Evolutionary conservation across 306 rosid genomes (phyloP).

Genomic region (Benincasa hispida): DNA sequence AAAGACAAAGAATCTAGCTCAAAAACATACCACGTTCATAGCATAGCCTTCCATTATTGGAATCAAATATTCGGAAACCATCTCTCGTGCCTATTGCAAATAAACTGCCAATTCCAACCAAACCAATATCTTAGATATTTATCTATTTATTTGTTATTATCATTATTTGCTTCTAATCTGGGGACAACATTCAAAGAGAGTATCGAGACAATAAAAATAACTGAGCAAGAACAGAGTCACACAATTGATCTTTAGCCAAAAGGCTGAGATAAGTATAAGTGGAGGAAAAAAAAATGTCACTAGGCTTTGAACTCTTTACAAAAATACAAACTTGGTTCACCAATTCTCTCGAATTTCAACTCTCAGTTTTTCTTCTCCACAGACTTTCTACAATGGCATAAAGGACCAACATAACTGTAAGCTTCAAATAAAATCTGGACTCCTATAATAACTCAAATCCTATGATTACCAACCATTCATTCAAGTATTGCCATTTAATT

Average conservation of each 20-base stretch:
- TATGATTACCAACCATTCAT: background rate
- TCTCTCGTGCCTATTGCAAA: constrained; percentile 75
- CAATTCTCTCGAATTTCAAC: background rate
- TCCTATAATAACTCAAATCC: background rate
- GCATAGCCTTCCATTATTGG: constrained; percentile 61
- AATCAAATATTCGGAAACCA: constrained; percentile 73
- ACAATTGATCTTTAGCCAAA: background rate
- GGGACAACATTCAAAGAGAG: background rate
- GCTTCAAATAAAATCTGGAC: background rate
- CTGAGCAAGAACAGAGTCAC: background rate
- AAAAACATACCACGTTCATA: constrained; percentile 46
- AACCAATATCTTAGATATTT: background rate
- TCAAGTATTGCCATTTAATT: background rate
- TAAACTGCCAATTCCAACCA: constrained; percentile 33
- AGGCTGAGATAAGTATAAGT: background rate
- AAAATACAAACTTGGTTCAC: background rate
- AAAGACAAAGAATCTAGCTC: background rate
- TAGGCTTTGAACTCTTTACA: background rate
- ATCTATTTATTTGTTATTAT: background rate
- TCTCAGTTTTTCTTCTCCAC: background rate
- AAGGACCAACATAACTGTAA: background rate
- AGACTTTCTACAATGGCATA: background rate
- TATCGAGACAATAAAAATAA: background rate
- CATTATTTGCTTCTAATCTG: background rate
- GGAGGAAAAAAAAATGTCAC: background rate